These are phyloP conservation scores for Dovyalis caffra DNA, from an alignment of 345 rosid genomes.

Conservation along the genomic window DNA sequence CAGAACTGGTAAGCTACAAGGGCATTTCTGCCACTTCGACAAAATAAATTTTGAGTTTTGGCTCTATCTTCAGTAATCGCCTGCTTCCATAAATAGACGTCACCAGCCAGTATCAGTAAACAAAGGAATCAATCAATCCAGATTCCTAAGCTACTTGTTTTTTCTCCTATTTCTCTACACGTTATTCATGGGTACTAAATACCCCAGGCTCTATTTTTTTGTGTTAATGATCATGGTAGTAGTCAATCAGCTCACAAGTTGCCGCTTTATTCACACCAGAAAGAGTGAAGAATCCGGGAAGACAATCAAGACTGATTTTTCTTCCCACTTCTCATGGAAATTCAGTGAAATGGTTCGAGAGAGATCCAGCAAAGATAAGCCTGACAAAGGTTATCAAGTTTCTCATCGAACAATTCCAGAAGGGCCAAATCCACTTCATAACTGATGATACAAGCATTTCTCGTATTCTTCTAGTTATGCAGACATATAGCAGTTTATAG, in stretches of 20 bases:
- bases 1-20: too few species aligned
- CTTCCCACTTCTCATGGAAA: slow-evolving; percentile 5
- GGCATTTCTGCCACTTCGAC: neutral
- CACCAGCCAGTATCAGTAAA: too few species aligned
- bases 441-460: neutral
- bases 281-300: slow-evolving; percentile 12
- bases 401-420: neutral
- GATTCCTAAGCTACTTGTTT: neutral
- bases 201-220: slow-evolving; percentile 14
- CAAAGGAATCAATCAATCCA: neutral
- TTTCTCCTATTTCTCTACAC: slow-evolving; percentile 1
- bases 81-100: neutral
- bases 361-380: neutral
- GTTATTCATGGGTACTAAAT: slow-evolving; percentile 18
- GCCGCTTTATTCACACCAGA: slow-evolving; percentile 24
- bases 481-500: neutral
- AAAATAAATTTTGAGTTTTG: neutral
- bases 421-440: slow-evolving; percentile 9
- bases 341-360: slow-evolving; percentile 11
- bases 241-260: slow-evolving; percentile 17
- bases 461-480: neutral
- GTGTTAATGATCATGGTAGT: slow-evolving; percentile 26
- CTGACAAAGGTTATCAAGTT: neutral
- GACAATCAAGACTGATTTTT: slow-evolving; percentile 8
- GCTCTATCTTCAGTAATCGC: neutral